Percentiles rank a stretch among this genome's conserved stretches.
Evolutionary conservation across 2,329 filamentous ascomycete genomes (phyloP).

Genomic region (Aspergillus pseudoviridinutans): DNA sequence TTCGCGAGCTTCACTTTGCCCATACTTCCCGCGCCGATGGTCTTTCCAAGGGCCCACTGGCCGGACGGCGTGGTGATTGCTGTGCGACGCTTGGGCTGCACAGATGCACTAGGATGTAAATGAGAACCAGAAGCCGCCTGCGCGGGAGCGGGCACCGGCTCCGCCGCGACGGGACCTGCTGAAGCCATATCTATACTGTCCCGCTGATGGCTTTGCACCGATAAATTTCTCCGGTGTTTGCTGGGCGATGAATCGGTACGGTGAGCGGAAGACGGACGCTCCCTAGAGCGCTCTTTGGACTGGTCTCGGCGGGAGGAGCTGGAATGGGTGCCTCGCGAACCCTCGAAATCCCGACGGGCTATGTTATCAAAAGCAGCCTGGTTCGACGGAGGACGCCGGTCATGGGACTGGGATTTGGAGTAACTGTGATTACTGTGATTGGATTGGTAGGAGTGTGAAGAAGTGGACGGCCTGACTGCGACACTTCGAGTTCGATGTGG

Average conservation of each 20-base stretch:
- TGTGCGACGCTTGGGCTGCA: constrained; percentile 58
- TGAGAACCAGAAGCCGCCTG: constrained; percentile 39
- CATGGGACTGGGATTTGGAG: constrained; percentile 41
- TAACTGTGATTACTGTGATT: constrained; percentile 30
- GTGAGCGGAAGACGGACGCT: constrained; percentile 39
- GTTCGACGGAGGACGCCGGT: constrained; percentile 45
- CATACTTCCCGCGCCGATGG: constrained; percentile 96
- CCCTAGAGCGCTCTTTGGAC: constrained; percentile 56
- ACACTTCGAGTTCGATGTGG: constrained; percentile 47
- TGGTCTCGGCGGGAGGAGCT: constrained; percentile 57
- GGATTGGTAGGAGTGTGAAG: constrained; percentile 32
- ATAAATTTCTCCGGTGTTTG: constrained; percentile 37
- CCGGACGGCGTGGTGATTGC: constrained; percentile 87
- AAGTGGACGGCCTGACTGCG: constrained; percentile 38
- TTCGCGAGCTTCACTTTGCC: constrained; percentile 96
- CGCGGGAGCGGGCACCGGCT: constrained; percentile 51
- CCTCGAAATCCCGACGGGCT: constrained; percentile 69
- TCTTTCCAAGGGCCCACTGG: constrained; percentile 93
- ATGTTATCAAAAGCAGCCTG: constrained; percentile 49
- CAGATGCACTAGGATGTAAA: constrained; percentile 28
- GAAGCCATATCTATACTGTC: constrained; percentile 43
- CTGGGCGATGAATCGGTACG: constrained; percentile 54
- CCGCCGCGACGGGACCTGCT: constrained; percentile 50
- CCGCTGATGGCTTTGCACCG: constrained; percentile 39
- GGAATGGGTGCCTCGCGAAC: constrained; percentile 60